A percentile compares a stretch with the other conserved stretches of the same genome.
These are phyloP conservation scores for Leavenworthia alabamica DNA, from an alignment of 345 rosid species.

Conservation along the genomic window DNA sequence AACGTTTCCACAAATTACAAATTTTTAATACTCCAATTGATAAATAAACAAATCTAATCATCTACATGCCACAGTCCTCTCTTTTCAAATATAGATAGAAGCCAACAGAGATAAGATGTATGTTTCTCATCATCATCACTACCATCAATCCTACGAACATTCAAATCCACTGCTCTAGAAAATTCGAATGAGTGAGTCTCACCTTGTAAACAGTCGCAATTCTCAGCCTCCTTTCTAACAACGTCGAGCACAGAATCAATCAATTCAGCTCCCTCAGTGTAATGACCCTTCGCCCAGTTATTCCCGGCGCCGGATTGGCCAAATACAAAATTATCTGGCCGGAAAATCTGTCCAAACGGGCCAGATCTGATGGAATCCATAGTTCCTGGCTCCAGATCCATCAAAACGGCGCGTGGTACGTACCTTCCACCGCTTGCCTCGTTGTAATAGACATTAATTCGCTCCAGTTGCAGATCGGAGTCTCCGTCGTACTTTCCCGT, in stretches of 20 bases:
- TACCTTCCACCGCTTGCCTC: slow-evolving; percentile 29
- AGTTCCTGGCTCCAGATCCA: slow-evolving; percentile 32
- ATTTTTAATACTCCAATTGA: background rate
- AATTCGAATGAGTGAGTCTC: background rate
- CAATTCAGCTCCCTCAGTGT: slow-evolving; percentile 27
- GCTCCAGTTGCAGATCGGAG: slow-evolving; percentile 60
- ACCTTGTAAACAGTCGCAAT: slow-evolving; percentile 29
- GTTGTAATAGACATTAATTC: slow-evolving; percentile 41
- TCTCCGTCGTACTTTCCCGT: slow-evolving; percentile 59
- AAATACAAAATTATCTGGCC: slow-evolving; percentile 29
- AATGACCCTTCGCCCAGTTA: slow-evolving; percentile 28
- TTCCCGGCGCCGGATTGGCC: slow-evolving; percentile 26
- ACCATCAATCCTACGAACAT: background rate
- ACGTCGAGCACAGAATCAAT: slow-evolving; percentile 27
- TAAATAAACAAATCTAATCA: background rate
- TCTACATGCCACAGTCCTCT: background rate
- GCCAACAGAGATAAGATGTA: background rate
- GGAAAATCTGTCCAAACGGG: slow-evolving; percentile 25
- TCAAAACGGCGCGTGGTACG: slow-evolving; percentile 26
- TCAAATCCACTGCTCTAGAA: background rate
- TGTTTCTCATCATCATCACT: background rate
- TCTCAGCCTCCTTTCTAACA: slow-evolving; percentile 28
- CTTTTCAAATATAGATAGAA: background rate
- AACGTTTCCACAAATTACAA: background rate
- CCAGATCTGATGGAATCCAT: slow-evolving; percentile 32